Base-by-base conservation (phyloP, 2,329 filamentous ascomycete genomes). In the Verticillium isaacii region DNA sequence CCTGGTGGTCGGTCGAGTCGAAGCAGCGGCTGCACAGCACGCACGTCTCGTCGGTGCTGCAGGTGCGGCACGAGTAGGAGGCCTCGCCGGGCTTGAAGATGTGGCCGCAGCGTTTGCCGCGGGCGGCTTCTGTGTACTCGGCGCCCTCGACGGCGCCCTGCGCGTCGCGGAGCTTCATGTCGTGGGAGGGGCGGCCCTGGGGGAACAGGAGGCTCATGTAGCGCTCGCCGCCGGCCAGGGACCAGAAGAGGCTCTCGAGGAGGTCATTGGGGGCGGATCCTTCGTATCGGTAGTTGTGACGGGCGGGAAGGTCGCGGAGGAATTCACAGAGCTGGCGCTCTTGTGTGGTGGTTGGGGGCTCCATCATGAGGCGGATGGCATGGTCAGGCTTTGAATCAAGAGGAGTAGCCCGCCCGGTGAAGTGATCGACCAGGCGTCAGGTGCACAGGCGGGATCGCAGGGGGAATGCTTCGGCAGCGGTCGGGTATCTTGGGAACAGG, bases 21-120 rank as follows among this genome's bases (percentile, higher is more conserved):
- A 97, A 99, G 77, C 95, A 99, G 67, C 89, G 89, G 70, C 91
- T 92, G 78, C 95, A 99, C 17, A 99, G 84, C 58, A 95, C 94
- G 75, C 94, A 98, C 0, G 95, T 98, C 66, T 97, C 94, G 75
- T 99, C 96, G 55, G 90, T 88, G 57, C 92, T 92, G 75, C 95
- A 99, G 11, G 94, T 98, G 69, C 93, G 90, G 82, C 95, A 99
- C 69, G 90, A 85, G 74, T 98, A 99, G 63, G 92, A 94, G 61
- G 93, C 93, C 79, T 99, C 95, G 58, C 94, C 95, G 15, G 86
- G 84, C 77, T 94, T 94, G 83, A 99, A 97, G 65, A 99, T 98
- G 79, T 99, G 96, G 4, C 95, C 96, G 74, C 95, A 99, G 56
- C 93, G 89, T 76, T 96, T 96, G 61, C 96, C 95, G 67, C 92